Conservation (phyloP, 202 grass and related monocot species). For the Carex arenaria region DNA sequence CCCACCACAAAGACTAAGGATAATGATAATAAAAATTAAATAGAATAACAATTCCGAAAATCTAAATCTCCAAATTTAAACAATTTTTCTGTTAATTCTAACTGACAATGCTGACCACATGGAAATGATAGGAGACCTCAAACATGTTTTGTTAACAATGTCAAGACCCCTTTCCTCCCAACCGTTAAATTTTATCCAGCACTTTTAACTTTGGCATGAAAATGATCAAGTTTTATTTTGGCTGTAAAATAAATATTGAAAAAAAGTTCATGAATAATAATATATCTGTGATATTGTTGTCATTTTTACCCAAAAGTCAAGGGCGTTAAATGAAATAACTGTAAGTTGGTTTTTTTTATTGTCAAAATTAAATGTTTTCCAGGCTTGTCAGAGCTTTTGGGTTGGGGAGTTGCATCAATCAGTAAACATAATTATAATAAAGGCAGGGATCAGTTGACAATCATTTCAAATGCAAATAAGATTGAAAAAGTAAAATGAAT, state of each 20-base stretch:
- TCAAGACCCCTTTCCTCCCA: not conserved
- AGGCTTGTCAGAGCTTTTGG: not conserved
- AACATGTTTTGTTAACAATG: not conserved
- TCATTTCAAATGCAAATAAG: no score
- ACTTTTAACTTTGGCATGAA: not conserved
- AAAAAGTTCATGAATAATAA: not conserved
- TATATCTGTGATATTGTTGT: not conserved
- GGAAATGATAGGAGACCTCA: not conserved
- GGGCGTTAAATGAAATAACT: not conserved
- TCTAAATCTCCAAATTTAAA: not conserved
- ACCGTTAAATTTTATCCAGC: not conserved
- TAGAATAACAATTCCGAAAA: not conserved
- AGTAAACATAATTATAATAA: no score
- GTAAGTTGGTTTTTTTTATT: no score
- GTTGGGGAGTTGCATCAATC: no score
- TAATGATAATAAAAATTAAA: not conserved
- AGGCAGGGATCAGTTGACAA: not conserved
- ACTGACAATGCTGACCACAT: not conserved
- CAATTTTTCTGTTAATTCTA: not conserved
- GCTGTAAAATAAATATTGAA: not conserved
- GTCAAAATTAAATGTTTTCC: no score
- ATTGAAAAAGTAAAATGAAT: not conserved
- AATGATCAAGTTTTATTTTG: not conserved
- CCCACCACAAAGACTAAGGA: not conserved
- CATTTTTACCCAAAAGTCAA: not conserved